These are phyloP conservation scores for Xylaria scruposa DNA, from an alignment of 495 filamentous ascomycete genomes.

Conservation along the genomic window DNA sequence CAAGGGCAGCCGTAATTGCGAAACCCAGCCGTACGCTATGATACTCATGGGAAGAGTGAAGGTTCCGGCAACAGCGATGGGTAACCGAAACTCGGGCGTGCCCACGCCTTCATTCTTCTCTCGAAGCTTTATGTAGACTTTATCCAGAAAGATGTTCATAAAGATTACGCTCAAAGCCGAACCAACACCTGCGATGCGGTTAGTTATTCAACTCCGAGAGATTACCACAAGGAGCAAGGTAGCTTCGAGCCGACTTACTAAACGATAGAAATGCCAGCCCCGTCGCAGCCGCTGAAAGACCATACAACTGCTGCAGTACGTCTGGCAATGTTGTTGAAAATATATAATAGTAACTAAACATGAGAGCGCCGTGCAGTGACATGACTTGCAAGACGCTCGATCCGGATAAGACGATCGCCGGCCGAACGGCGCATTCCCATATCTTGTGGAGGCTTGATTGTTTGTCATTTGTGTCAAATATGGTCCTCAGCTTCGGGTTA, in stretches of 20 bases:
- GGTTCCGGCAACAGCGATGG: conserved; percentile 53
- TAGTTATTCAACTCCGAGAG: conserved; percentile 28
- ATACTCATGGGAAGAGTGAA: conserved; percentile 51
- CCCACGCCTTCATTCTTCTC: conserved; percentile 45
- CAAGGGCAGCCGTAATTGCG: conserved; percentile 47
- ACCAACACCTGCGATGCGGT: conserved; percentile 53
- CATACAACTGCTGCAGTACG: conserved; percentile 55
- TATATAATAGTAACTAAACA: conserved; percentile 62
- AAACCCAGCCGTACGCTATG: conserved; percentile 57
- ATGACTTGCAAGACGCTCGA: conserved; percentile 57
- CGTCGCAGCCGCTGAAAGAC: conserved; percentile 50
- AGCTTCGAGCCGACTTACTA: conserved; percentile 49
- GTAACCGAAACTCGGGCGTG: conserved; percentile 59
- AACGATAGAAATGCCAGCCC: conserved; percentile 58
- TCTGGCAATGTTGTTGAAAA: conserved; percentile 59
- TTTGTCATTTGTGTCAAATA: conserved; percentile 45
- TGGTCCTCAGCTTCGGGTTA: conserved; percentile 50
- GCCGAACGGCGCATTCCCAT: conserved; percentile 53
- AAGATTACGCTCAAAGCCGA: conserved; percentile 54
- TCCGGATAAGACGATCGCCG: conserved; percentile 53
- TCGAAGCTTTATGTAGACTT: conserved; percentile 57
- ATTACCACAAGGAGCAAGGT: not conserved
- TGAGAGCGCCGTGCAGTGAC: conserved; percentile 55
- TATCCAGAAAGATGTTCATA: conserved; percentile 56
- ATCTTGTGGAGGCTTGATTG: conserved; percentile 36